Percentiles rank a stretch among this genome's conserved stretches.
phyloP scores from a whole-genome alignment of 1,284 basidiomycete species.

The Afroboletus lepidellus region DNA sequence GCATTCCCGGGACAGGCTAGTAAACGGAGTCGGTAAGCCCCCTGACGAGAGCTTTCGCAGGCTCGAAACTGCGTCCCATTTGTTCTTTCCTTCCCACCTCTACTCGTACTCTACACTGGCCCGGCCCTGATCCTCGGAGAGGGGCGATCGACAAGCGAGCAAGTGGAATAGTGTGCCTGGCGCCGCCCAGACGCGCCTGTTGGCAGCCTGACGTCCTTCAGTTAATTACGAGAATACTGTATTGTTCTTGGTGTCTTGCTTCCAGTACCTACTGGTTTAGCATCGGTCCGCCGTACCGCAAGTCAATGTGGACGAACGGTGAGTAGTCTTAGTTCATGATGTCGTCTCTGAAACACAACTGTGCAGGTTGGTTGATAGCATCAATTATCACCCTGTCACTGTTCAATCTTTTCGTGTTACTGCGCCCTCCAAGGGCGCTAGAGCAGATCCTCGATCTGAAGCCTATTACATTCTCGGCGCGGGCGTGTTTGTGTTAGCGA shows the following conservation, averaged over 20 bases:
- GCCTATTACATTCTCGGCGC: conserved; percentile 68
- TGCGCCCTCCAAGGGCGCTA: conserved; percentile 65
- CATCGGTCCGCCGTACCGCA: conserved; percentile 95
- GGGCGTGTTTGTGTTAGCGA: conserved; percentile 69
- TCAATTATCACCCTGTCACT: conserved; percentile 64
- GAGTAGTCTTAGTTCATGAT: conserved; percentile 27
- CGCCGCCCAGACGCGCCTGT: no score
- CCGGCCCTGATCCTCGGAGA: no score
- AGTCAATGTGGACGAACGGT: conserved; percentile 95
- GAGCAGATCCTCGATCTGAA: conserved; percentile 77
- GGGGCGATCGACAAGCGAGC: no score
- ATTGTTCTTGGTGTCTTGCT: conserved; percentile 92
- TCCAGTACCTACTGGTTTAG: conserved; percentile 99
- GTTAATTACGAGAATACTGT: conserved; percentile 93
- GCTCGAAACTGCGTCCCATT: no score
- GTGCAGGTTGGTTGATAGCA: conserved; percentile 72
- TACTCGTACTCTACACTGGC: no score
- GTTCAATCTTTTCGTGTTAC: conserved; percentile 76
- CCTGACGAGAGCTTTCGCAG: no score
- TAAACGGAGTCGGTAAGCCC: no score
- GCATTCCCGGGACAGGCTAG: no score
- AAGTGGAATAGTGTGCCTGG: no score
- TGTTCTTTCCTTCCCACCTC: no score
- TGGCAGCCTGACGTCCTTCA: no score
- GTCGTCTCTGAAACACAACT: conserved; percentile 12